Conservation (phyloP, 2,329 filamentous ascomycete species). For the Aspergillus thermomutatus region DNA sequence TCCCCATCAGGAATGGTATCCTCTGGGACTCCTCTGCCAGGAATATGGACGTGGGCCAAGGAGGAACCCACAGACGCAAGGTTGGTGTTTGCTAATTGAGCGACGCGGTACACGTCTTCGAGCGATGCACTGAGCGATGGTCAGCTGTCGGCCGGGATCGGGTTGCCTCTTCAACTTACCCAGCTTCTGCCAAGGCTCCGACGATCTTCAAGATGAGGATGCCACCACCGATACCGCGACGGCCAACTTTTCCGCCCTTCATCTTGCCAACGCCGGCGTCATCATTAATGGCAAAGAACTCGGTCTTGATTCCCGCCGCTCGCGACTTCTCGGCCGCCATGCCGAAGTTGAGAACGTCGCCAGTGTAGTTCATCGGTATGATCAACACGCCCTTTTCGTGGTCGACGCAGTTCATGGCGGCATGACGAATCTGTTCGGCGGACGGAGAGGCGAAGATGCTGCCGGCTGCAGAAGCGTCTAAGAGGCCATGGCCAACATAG, state of each 20-base stretch:
- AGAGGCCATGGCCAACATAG: conserved; percentile 77
- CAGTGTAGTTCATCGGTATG: conserved; percentile 95
- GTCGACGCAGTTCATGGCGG: conserved; percentile 70
- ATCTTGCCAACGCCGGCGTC: conserved; percentile 83
- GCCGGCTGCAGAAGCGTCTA: conserved; percentile 78
- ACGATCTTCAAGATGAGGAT: conserved; percentile 88
- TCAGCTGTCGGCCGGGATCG: conserved; percentile 1
- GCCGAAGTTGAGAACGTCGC: conserved; percentile 86
- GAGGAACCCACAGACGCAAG: conserved; percentile 82
- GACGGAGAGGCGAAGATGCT: conserved; percentile 82
- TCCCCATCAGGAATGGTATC: conserved; percentile 53
- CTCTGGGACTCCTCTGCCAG: conserved; percentile 62
- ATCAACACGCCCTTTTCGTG: conserved; percentile 73
- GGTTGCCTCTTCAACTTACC: conserved; percentile 38
- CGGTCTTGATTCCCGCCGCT: conserved; percentile 70
- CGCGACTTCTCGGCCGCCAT: conserved; percentile 91
- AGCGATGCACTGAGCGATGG: conserved; percentile 46
- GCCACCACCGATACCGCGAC: conserved; percentile 86
- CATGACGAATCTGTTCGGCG: conserved; percentile 76
- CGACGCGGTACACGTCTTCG: conserved; percentile 69
- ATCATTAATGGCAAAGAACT: conserved; percentile 90
- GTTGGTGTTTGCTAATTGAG: conserved; percentile 69
- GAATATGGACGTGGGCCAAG: conserved; percentile 88
- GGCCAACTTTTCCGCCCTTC: conserved; percentile 85
- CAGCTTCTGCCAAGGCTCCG: conserved; percentile 74